Evolutionary conservation across 768 basidiomycete genomes (phyloP).

Genomic region (Pulveroboletus ravenelii): DNA sequence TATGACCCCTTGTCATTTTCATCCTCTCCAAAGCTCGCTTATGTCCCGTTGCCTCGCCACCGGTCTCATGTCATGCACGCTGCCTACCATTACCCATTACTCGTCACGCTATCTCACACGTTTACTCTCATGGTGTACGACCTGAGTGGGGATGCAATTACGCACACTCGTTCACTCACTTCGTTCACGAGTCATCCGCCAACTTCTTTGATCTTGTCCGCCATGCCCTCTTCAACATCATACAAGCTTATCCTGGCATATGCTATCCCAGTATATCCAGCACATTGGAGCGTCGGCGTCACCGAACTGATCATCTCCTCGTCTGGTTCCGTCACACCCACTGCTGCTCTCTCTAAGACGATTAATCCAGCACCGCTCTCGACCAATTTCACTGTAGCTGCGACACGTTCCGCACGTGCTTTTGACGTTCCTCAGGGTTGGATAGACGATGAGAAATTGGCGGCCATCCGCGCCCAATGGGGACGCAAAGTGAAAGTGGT

Average conservation of each 20-base stretch:
- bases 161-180: conserved; percentile 60
- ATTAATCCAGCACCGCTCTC: conserved; percentile 10
- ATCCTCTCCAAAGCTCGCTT: conserved; percentile 39
- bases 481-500: conserved; percentile 66
- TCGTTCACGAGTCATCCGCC: conserved; percentile 81
- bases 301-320: conserved; percentile 68
- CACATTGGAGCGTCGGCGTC: conserved; percentile 74
- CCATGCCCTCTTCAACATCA: conserved; percentile 43
- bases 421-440: conserved; percentile 69
- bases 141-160: conserved; percentile 47
- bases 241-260: conserved; percentile 77
- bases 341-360: conserved; percentile 2
- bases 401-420: conserved; percentile 62
- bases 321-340: conserved; percentile 13
- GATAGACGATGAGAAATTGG: conserved; percentile 63
- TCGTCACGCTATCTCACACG: conserved; percentile 62
- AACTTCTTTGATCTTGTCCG: conserved; percentile 72
- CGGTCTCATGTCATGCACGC: conserved; percentile 55
- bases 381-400: conserved; percentile 44
- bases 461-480: conserved; percentile 69
- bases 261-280: conserved; percentile 72
- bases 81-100: conserved; percentile 74
- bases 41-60: conserved; percentile 41
- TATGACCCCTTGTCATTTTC: conserved; percentile 44
- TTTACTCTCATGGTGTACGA: conserved; percentile 75